Conservation (phyloP, 306 rosid genomes). For the Trifolium repens region DNA sequence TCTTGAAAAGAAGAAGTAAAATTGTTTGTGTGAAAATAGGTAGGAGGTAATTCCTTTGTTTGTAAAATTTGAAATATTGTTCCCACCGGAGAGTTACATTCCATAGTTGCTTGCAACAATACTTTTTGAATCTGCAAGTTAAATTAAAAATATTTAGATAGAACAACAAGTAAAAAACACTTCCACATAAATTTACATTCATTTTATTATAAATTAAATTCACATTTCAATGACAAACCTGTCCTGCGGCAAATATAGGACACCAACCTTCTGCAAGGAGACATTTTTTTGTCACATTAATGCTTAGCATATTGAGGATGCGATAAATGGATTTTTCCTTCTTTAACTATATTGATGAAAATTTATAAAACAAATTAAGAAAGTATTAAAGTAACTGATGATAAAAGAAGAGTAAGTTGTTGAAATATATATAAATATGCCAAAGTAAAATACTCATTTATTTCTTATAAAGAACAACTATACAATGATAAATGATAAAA, state of each 20-base stretch:
- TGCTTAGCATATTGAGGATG: constrained; percentile 86
- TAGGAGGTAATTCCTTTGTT: constrained; percentile 72
- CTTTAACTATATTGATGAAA: constrained; percentile 64
- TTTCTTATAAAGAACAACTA: no score
- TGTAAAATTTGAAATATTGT: constrained; percentile 71
- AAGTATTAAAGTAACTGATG: no score
- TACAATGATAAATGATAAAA: no score
- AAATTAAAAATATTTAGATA: constrained; percentile 30
- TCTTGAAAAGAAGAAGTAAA: constrained; percentile 78
- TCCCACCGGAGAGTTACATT: constrained; percentile 70
- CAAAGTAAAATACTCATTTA: no score
- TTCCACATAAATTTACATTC: constrained; percentile 12
- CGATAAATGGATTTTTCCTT: constrained; percentile 76
- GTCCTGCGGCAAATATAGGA: constrained; percentile 73
- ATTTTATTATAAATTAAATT: constrained; percentile 29
- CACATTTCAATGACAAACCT: constrained; percentile 56
- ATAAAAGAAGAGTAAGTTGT: no score
- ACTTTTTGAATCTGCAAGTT: constrained; percentile 57
- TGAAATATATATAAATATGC: no score
- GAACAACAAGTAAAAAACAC: constrained; percentile 3
- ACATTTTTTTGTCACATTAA: constrained; percentile 86
- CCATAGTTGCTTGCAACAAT: constrained; percentile 64
- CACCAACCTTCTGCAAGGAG: constrained; percentile 96
- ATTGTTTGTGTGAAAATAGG: constrained; percentile 71
- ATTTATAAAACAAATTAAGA: constrained; percentile 25